Percentiles rank a stretch among this genome's conserved stretches.
Evolutionary conservation across 768 basidiomycete species (phyloP).

Genomic region (Lyophyllum shimeji): DNA sequence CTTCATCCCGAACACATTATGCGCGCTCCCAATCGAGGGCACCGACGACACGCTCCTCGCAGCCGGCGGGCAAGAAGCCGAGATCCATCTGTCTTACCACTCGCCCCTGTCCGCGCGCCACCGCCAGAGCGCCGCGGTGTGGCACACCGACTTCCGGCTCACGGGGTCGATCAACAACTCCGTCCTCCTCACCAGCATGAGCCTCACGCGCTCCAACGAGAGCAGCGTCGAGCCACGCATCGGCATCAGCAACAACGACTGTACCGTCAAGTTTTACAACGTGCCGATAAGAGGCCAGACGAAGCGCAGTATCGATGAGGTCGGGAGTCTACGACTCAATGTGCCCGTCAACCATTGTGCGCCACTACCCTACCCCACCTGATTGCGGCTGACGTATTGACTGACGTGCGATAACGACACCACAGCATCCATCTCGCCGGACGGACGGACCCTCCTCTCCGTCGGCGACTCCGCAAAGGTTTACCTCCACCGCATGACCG

Average conservation of each 20-base stretch:
- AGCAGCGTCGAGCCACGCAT: constrained; percentile 75
- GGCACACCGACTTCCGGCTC: constrained; percentile 57
- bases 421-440: constrained; percentile 85
- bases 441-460: constrained; percentile 81
- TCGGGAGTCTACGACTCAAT: constrained; percentile 54
- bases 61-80: constrained; percentile 72
- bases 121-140: constrained; percentile 33
- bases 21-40: constrained; percentile 52
- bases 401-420: neutral
- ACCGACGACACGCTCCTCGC: constrained; percentile 64
- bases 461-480: constrained; percentile 91
- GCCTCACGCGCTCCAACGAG: constrained; percentile 56
- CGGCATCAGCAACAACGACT: constrained; percentile 86
- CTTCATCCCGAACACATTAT: constrained; percentile 65
- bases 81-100: constrained; percentile 60
- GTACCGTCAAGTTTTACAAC: constrained; percentile 78
- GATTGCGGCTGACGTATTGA: constrained; percentile 9
- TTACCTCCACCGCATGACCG: constrained; percentile 75
- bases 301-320: constrained; percentile 43
- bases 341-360: constrained; percentile 83
- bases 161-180: constrained; percentile 82
- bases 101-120: constrained; percentile 30
- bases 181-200: constrained; percentile 63
- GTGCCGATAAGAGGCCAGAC: constrained; percentile 52
- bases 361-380: constrained; percentile 24